phyloP scores from a whole-genome alignment of 1,139 yeast genomes.

The Debaryomyces subglobosus region DNA sequence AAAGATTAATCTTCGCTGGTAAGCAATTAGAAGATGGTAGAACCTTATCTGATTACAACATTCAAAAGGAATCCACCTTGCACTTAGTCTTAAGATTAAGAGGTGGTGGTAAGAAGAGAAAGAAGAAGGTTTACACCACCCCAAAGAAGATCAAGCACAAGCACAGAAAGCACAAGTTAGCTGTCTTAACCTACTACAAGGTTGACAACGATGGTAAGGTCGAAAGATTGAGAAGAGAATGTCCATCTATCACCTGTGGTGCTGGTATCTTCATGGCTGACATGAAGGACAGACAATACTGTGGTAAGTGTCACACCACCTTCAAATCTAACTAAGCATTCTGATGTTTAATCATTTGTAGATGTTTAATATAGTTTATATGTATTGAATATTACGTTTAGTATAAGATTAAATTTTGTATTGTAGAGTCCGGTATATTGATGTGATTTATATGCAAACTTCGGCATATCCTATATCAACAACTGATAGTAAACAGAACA shows the following conservation, averaged over 20 bases:
- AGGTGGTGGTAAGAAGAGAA: slow-evolving; percentile 99
- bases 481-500: background rate
- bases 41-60: slow-evolving; percentile 99
- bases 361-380: slow-evolving; percentile 5
- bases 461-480: background rate
- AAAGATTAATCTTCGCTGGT: slow-evolving; percentile 99
- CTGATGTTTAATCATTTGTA: slow-evolving; percentile 1
- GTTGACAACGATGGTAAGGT: slow-evolving; percentile 98
- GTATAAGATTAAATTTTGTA: background rate
- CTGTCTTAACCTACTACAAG: slow-evolving; percentile 99
- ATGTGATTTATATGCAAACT: background rate
- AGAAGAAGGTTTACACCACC: slow-evolving; percentile 99
- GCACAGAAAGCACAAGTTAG: slow-evolving; percentile 99
- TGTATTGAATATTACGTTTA: slow-evolving; percentile 7
- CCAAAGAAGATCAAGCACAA: slow-evolving; percentile 99
- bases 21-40: slow-evolving; percentile 99
- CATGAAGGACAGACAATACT: slow-evolving; percentile 99
- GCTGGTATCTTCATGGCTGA: slow-evolving; percentile 99
- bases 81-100: slow-evolving; percentile 98
- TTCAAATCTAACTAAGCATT: slow-evolving; percentile 58
- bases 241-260: slow-evolving; percentile 93
- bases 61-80: slow-evolving; percentile 98
- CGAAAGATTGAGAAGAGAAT: slow-evolving; percentile 98
- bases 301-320: slow-evolving; percentile 99
- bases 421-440: background rate